Evolutionary conservation across 1,284 basidiomycete genomes (phyloP).

Genomic region (Volvariella surrecta): DNA sequence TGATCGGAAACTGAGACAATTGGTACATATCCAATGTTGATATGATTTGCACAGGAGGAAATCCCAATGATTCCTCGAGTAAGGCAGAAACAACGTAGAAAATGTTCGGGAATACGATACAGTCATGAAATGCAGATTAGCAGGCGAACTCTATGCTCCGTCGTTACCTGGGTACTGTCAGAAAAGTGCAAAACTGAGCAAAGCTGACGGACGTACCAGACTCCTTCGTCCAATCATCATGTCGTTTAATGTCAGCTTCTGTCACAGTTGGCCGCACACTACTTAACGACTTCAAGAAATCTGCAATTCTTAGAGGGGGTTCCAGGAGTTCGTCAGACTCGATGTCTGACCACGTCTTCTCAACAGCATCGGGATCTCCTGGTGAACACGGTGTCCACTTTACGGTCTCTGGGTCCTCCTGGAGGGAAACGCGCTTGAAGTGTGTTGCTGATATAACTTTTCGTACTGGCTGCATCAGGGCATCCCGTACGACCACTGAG

Average conservation of each 20-base stretch:
- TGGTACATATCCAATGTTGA: too few species aligned
- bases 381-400: constrained; percentile 94
- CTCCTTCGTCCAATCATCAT: constrained; percentile 91
- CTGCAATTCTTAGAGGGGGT: constrained; percentile 69
- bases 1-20: too few species aligned
- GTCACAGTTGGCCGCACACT: constrained; percentile 87
- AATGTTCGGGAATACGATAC: too few species aligned
- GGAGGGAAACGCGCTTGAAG: constrained; percentile 63
- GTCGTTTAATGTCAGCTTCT: constrained; percentile 81
- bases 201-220: constrained; percentile 38
- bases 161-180: background rate
- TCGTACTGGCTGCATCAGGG: constrained; percentile 97
- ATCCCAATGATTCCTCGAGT: too few species aligned
- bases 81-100: too few species aligned
- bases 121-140: too few species aligned
- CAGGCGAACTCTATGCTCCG: too few species aligned
- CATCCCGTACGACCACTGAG: constrained; percentile 91
- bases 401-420: constrained; percentile 22
- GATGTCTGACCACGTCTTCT: constrained; percentile 92
- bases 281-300: constrained; percentile 83
- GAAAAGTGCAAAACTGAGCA: background rate
- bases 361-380: constrained; percentile 78
- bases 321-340: constrained; percentile 88
- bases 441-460: constrained; percentile 96
- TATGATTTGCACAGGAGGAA: too few species aligned